Evolutionary conservation across 208 protist species (phyloP), one percentile per base, ranked within the genome.

Genomic region (Polymyxa betae): DNA sequence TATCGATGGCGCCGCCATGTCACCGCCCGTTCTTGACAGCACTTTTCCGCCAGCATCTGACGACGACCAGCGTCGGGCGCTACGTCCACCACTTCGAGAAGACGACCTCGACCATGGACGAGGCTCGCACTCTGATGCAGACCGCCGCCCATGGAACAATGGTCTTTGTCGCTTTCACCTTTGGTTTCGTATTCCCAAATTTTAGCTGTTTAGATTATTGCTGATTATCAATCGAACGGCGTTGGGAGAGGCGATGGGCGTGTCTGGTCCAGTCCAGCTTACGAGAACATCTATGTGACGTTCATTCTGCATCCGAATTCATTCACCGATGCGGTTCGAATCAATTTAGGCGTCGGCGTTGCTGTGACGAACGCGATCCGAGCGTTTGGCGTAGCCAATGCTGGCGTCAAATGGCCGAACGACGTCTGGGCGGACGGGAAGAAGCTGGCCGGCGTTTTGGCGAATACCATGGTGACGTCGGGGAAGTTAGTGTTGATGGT

Each of bases 401-500:
- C 54, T 16, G 54, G 54, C 29, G 54, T 66, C 20, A 66, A 66
- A 66, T 66, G 54, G 54, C 54, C 54, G 54, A 66, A 66, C 54
- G 54, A 66, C 54, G 54, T 66, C 20, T 66, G 54, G 54, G 54
- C 29, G 20, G 54, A 29, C 54, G 54, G 29, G 20, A 16, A 66
- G 54, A 66, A 66, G 54, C 16, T 66, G 54, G 54, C 54, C 20
- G 54, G 54, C 54, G 54, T 66, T 16, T 29, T 66, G 54, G 54
- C 54, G 20, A 29, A 66, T 29, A 66, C 20, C 54, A 16, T 32
- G 54, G 54, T 66, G 54, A 29, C 54, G 20, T 16, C 16, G 20
- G 54, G 20, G n/a, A n/a, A n/a, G n/a, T n/a, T n/a, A n/a, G n/a
- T n/a, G n/a, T n/a, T 66, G 54, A 16, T 66, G 54, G 20, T 66